These are phyloP conservation scores for Vitis hybrid DNA, from an alignment of 177 flowering plant genomes.

Conservation along the genomic window DNA sequence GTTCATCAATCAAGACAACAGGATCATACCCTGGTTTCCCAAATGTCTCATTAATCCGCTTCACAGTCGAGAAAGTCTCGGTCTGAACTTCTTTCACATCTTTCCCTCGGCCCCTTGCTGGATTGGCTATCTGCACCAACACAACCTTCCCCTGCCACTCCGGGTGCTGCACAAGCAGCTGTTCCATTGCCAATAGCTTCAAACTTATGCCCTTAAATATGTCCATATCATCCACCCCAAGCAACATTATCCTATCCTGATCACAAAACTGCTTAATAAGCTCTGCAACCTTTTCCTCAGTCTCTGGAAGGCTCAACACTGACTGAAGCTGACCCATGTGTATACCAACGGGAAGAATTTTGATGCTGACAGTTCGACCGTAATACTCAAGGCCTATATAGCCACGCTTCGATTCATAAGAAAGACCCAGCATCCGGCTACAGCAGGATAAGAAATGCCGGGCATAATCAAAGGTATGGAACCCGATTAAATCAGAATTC, in stretches of 20 bases:
- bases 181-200: slow-evolving; percentile 79
- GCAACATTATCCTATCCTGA: slow-evolving; percentile 47
- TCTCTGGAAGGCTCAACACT: slow-evolving; percentile 55
- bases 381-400: slow-evolving; percentile 74
- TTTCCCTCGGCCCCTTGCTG: slow-evolving; percentile 73
- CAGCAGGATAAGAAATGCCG: slow-evolving; percentile 75
- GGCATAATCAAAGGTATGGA: slow-evolving; percentile 81
- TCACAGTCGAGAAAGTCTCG: slow-evolving; percentile 51
- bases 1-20: slow-evolving; percentile 48
- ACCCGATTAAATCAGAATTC: slow-evolving; percentile 75
- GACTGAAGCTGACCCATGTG: slow-evolving; percentile 72
- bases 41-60: slow-evolving; percentile 60
- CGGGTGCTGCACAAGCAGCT: slow-evolving; percentile 63
- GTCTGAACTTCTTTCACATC: slow-evolving; percentile 74
- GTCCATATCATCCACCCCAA: slow-evolving; percentile 85
- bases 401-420: slow-evolving; percentile 74
- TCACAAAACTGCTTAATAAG: slow-evolving; percentile 47
- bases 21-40: slow-evolving; percentile 63
- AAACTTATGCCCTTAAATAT: slow-evolving; percentile 76
- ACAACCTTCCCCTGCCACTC: slow-evolving; percentile 71
- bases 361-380: slow-evolving; percentile 71
- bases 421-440: slow-evolving; percentile 67
- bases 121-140: slow-evolving; percentile 73
- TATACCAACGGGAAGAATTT: slow-evolving; percentile 75
- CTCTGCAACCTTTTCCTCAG: slow-evolving; percentile 56